Conservation (phyloP, 805 yeast species). For the Monosporozyma servazzii region DNA sequence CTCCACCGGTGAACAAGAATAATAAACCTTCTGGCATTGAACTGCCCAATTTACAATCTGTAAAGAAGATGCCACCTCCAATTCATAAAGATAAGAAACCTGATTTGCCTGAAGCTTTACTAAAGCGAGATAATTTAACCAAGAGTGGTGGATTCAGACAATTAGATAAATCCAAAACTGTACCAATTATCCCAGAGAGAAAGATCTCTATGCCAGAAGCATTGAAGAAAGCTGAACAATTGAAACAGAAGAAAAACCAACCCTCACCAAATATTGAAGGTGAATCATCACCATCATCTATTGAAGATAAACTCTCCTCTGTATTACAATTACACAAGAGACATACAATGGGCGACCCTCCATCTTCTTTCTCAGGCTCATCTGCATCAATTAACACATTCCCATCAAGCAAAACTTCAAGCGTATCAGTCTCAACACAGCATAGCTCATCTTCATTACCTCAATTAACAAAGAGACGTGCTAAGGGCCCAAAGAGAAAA, state of each 20-base stretch:
- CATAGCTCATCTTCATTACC: slow-evolving; percentile 6
- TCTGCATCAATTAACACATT: background rate
- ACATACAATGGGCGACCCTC: background rate
- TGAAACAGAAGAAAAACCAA: background rate
- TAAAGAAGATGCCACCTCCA: background rate
- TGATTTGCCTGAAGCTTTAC: slow-evolving; percentile 19
- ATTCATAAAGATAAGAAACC: slow-evolving; percentile 4
- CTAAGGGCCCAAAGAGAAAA: slow-evolving; percentile 33
- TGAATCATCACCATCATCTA: background rate
- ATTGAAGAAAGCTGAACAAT: slow-evolving; percentile 15
- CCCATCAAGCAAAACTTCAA: background rate
- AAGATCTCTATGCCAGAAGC: slow-evolving; percentile 26
- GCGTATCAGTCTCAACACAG: background rate
- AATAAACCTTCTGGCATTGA: slow-evolving; percentile 4
- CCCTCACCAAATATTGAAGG: background rate
- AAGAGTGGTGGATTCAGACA: background rate
- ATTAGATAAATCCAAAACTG: slow-evolving; percentile 9
- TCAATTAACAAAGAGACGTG: slow-evolving; percentile 28
- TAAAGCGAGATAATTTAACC: slow-evolving; percentile 4
- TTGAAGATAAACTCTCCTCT: slow-evolving; percentile 10
- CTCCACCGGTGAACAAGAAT: background rate
- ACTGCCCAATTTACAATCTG: slow-evolving; percentile 14
- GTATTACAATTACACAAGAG: slow-evolving; percentile 2
- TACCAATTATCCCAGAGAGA: slow-evolving; percentile 21
- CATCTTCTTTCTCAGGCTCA: background rate